Evolutionary conservation across 495 filamentous ascomycete genomes (phyloP).

Genomic region (Trichoderma reesei): DNA sequence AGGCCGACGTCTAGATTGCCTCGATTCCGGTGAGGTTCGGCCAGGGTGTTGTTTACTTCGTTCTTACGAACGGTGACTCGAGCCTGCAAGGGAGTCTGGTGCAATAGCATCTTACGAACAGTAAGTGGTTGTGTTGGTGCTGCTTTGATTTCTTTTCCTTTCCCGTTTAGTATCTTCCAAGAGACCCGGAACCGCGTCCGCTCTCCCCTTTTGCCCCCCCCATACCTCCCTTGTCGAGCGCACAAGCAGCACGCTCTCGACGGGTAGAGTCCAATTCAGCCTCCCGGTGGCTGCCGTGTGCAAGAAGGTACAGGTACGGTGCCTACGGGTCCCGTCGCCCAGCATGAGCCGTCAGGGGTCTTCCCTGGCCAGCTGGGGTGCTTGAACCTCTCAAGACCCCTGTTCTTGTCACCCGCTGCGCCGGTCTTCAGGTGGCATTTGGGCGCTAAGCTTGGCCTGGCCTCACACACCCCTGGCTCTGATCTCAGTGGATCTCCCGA

Average conservation of each 20-base stretch:
- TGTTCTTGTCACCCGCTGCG: not conserved
- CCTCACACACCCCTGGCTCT: not conserved
- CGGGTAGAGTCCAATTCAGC: not conserved
- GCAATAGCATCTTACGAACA: too few species aligned
- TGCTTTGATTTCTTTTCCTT: not conserved
- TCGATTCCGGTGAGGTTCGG: too few species aligned
- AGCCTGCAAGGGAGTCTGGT: too few species aligned
- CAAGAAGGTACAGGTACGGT: not conserved
- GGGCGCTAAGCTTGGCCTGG: constrained; percentile 5
- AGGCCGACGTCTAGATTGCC: too few species aligned
- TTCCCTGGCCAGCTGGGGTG: not conserved
- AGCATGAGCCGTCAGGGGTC: not conserved
- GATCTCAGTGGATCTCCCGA: not conserved
- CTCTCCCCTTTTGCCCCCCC: not conserved
- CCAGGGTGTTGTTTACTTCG: too few species aligned
- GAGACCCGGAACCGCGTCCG: not conserved
- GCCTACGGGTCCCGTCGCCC: not conserved
- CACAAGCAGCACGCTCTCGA: not conserved
- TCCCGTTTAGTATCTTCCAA: not conserved
- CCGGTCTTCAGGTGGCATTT: constrained; percentile 7
- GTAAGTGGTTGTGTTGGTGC: too few species aligned
- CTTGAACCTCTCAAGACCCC: not conserved
- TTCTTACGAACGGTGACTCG: too few species aligned
- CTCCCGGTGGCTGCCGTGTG: not conserved
- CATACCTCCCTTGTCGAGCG: not conserved